Conservation (phyloP, 768 basidiomycete species). For the Termitomyces sp. region DNA sequence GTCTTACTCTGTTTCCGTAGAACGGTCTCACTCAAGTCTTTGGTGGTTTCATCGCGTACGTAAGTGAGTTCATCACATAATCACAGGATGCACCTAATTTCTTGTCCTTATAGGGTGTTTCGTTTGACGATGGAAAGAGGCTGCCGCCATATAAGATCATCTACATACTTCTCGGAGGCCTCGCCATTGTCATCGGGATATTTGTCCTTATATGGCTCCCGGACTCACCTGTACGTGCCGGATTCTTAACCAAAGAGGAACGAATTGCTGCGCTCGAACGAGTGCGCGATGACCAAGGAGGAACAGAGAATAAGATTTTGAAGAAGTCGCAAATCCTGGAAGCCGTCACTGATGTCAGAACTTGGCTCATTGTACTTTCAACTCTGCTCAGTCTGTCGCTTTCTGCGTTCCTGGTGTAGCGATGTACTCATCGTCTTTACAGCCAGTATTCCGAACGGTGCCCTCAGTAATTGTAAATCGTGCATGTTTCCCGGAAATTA, state of each 20-base stretch:
- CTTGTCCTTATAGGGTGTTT: conserved; percentile 38
- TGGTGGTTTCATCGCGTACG: conserved; percentile 62
- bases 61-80: conserved; percentile 17
- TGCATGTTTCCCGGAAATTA: neutral
- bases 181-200: conserved; percentile 54
- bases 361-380: conserved; percentile 57
- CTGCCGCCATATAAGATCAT: conserved; percentile 58
- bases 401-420: neutral
- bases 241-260: conserved; percentile 50
- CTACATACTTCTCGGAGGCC: conserved; percentile 51
- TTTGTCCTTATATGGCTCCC: conserved; percentile 55
- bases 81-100: neutral
- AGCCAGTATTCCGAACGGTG: conserved; percentile 68
- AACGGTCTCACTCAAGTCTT: conserved; percentile 55
- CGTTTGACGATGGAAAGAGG: conserved; percentile 40
- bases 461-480: conserved; percentile 52
- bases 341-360: conserved; percentile 49
- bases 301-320: conserved; percentile 52
- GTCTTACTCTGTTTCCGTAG: conserved; percentile 20
- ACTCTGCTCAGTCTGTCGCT: conserved; percentile 46
- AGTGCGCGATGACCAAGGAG: conserved; percentile 61
- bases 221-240: conserved; percentile 59
- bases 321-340: conserved; percentile 56
- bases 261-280: conserved; percentile 58
- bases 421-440: neutral